phyloP scores from a whole-genome alignment of 2,329 filamentous ascomycete genomes.

The Alternaria sp. region DNA sequence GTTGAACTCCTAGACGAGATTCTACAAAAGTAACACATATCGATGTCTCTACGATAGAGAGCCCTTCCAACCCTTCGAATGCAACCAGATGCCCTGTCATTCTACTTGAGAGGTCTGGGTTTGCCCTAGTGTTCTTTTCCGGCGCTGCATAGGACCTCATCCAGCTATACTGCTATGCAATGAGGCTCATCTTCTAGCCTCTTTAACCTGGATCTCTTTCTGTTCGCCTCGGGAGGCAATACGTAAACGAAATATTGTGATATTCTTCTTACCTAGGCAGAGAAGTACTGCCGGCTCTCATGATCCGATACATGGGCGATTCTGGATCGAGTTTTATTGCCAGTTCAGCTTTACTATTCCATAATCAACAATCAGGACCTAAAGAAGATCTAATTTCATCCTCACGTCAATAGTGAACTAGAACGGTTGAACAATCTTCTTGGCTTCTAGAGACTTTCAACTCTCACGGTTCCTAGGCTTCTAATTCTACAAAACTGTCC shows the following conservation, averaged over 20 bases:
- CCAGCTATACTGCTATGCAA: not conserved
- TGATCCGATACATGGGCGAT: not conserved
- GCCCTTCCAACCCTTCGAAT: not conserved
- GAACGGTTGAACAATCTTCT: not conserved
- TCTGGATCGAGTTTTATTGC: not conserved
- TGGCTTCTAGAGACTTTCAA: no score
- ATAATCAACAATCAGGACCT: not conserved
- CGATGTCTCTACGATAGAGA: not conserved
- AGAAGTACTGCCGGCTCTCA: no score
- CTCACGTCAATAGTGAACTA: not conserved
- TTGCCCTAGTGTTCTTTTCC: not conserved
- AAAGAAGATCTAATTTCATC: not conserved
- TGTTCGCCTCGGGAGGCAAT: no score
- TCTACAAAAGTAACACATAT: not conserved
- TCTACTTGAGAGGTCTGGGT: not conserved
- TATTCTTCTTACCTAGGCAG: no score
- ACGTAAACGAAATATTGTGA: no score
- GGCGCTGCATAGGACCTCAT: no score
- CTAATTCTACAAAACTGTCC: no score
- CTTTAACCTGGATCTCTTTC: no score
- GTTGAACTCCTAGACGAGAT: slow-evolving; percentile 24
- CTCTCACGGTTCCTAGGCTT: not conserved
- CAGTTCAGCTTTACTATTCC: not conserved
- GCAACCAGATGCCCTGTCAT: not conserved
- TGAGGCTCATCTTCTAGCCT: not conserved